Evolutionary conservation across 306 rosid species (phyloP).

Genomic region (Rosa multiflora): DNA sequence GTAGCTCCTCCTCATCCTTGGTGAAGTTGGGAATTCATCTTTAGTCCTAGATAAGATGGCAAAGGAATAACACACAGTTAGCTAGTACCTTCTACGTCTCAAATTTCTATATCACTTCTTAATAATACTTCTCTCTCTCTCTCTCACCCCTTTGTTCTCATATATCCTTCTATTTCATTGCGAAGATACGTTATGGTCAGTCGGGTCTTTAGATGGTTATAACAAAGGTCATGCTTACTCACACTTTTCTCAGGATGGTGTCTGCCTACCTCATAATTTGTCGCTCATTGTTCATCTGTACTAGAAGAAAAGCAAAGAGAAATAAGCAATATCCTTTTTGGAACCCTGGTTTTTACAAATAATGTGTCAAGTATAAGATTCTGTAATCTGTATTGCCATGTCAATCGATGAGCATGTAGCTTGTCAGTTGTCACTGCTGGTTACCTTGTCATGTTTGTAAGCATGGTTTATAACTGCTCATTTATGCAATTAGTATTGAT

Average conservation of each 20-base stretch:
- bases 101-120: neutral
- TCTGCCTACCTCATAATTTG: neutral
- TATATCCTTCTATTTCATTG: neutral
- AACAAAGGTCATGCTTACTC: neutral
- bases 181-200: neutral
- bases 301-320: neutral
- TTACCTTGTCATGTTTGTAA: conserved; percentile 3
- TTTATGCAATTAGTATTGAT: conserved; percentile 14
- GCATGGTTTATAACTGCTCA: neutral
- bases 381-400: conserved; percentile 3
- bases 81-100: neutral
- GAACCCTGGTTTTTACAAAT: neutral
- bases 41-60: neutral
- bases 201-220: neutral
- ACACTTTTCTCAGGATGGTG: neutral
- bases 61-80: neutral
- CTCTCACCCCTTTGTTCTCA: neutral
- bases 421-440: neutral
- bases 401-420: neutral
- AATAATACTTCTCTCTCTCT: neutral
- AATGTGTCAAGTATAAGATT: neutral
- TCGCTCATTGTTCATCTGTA: neutral
- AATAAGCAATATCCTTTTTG: no score
- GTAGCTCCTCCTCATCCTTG: neutral
- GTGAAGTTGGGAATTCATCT: no score